These are phyloP conservation scores for Schizochytrium sp. DNA, from an alignment of 108 stramenopile species.

Conservation along the genomic window DNA sequence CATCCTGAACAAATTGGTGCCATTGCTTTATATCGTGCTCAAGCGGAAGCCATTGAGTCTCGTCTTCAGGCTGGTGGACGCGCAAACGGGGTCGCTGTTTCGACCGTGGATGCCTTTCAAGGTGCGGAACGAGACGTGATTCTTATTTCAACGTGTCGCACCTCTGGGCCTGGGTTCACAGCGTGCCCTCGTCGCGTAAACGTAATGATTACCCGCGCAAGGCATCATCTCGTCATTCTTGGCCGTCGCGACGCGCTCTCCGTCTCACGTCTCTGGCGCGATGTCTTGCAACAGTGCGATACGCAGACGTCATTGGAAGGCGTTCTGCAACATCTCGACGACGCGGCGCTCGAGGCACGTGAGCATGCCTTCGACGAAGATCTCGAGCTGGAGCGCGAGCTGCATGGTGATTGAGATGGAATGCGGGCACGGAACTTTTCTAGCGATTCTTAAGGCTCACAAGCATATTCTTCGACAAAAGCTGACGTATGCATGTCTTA, in stretches of 20 bases:
- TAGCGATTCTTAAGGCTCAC: no score
- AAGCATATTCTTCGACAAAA: no score
- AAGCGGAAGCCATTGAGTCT: not conserved
- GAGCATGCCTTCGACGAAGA: not conserved
- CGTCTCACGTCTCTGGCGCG: not conserved
- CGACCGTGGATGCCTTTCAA: not conserved
- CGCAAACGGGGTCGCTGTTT: not conserved
- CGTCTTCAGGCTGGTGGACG: not conserved
- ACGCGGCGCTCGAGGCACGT: not conserved
- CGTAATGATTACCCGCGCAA: not conserved
- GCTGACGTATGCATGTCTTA: no score
- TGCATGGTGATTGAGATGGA: not conserved
- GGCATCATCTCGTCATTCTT: not conserved
- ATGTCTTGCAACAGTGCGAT: not conserved
- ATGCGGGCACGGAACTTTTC: no score
- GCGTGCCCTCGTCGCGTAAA: not conserved
- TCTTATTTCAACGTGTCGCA: not conserved
- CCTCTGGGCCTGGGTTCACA: not conserved
- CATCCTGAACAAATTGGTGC: not conserved
- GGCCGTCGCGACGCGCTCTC: not conserved
- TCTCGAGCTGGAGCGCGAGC: not conserved
- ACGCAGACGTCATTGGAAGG: not conserved
- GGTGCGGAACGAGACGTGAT: not conserved
- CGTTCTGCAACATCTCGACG: not conserved
- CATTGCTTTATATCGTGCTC: not conserved